phyloP scores from a whole-genome alignment of 192 early-diverging fungal species.

The Coemansia sp. region DNA sequence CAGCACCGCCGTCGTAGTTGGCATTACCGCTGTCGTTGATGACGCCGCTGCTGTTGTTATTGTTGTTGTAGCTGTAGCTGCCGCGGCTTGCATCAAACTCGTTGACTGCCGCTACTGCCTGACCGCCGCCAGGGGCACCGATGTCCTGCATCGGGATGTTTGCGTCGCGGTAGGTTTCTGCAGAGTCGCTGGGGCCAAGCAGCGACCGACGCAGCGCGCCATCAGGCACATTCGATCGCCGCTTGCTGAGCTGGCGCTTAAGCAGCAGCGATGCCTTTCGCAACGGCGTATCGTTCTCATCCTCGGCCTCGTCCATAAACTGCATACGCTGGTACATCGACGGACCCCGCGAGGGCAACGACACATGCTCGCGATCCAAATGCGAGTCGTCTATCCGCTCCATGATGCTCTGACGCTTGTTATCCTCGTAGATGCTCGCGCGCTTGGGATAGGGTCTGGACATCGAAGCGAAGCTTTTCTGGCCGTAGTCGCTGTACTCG shows the following conservation, averaged over 20 bases:
- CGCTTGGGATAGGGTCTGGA: constrained; percentile 34
- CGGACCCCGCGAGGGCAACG: constrained; percentile 45
- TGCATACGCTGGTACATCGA: constrained; percentile 53
- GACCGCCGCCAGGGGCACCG: constrained; percentile 3
- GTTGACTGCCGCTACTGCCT: background rate
- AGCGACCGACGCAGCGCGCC: constrained; percentile 32
- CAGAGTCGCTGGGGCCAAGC: constrained; percentile 19
- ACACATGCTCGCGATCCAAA: constrained; percentile 41
- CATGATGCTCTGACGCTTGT: constrained; percentile 35
- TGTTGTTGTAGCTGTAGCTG: background rate
- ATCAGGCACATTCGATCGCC: constrained; percentile 34
- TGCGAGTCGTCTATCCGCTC: constrained; percentile 49
- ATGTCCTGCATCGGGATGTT: constrained; percentile 37
- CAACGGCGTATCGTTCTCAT: constrained; percentile 43
- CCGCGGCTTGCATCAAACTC: constrained; percentile 6
- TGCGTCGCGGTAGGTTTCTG: constrained; percentile 15
- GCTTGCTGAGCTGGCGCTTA: constrained; percentile 49
- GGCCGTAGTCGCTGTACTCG: constrained; percentile 10
- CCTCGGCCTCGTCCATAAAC: constrained; percentile 40
- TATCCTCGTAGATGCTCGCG: constrained; percentile 3
- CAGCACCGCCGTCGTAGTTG: constrained; percentile 1
- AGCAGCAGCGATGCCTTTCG: constrained; percentile 36
- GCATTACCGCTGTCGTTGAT: background rate
- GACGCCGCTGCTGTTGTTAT: constrained; percentile 1
- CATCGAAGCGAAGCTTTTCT: constrained; percentile 25